Base-by-base conservation (phyloP, 1,139 yeast species). In the Candida albicans region DNA sequence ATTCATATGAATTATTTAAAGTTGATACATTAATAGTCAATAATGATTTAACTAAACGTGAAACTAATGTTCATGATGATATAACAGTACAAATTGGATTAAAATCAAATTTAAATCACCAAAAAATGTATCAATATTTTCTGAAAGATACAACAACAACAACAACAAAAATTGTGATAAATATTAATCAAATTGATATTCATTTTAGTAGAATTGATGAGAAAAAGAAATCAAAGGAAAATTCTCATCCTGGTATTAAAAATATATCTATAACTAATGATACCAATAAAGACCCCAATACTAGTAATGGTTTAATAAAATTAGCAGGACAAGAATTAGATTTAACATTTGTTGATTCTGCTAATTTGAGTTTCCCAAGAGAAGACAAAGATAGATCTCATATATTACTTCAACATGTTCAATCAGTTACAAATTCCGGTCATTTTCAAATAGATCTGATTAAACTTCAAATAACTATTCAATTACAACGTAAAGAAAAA, bases 401-500 rank as follows among this genome's bases (percentile, higher is more conserved):
- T n/a, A 58, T 52, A 44, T 48, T 61, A 0, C 26, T 68, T n/a
- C 62, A 66, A 37, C 56, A 64, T 41, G 35, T 45, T 2, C 68
- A 65, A 43, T 35, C 33, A 2, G 62, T 57, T 3, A 53, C 52
- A 4, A 56, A 50, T 36, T 52, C 70, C 0, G 73, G 73, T 0
- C 38, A 40, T 10, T 59, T 55, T 42, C 48, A 48, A 30, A 50
- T 68, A 8, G 52, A 55, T 22, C 41, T 51, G 0, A 41, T 67
- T 2, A 51, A 49, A 24, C 33, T 64, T 25, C 48, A 53, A 6
- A 42, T 46, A 2, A 43, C 37, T 1, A 43, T 54, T 24, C 39
- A 30, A 12, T 14, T 56, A 3, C 29, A 35, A 25, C 35, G 38
- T 8, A 26, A 38, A 4, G 39, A 40, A 9, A 38, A 46, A 10